Evolutionary conservation across 345 rosid species (phyloP).

Genomic region (Pistacia atlantica): DNA sequence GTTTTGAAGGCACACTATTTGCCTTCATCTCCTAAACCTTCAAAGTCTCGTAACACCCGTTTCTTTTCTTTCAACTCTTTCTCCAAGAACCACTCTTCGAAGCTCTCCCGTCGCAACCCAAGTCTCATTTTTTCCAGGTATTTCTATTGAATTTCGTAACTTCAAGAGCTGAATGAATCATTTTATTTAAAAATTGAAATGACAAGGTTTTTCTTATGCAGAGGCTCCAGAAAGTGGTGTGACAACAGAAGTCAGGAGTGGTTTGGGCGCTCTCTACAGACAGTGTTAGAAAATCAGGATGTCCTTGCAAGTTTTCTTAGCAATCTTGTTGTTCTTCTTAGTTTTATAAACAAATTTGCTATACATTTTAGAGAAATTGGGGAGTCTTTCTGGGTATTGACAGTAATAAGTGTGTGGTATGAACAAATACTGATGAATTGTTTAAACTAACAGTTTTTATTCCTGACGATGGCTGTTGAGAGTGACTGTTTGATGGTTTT

Average conservation of each 20-base stretch:
- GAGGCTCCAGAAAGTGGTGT: slow-evolving; percentile 21
- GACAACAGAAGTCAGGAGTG: slow-evolving; percentile 16
- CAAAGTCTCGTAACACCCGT: slow-evolving; percentile 20
- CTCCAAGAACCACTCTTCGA: slow-evolving; percentile 22
- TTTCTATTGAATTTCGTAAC: not conserved
- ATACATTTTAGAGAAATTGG: not conserved
- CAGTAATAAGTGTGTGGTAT: not conserved
- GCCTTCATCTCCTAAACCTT: slow-evolving; percentile 37
- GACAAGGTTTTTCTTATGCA: slow-evolving; percentile 1
- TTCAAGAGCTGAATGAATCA: not conserved
- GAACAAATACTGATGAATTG: too few species aligned
- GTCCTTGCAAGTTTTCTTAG: not conserved
- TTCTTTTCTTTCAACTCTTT: slow-evolving; percentile 29
- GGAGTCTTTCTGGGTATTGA: not conserved
- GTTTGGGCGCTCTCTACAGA: slow-evolving; percentile 13
- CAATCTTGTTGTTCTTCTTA: slow-evolving; percentile 1
- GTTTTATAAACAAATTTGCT: not conserved
- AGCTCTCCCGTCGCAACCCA: slow-evolving; percentile 27
- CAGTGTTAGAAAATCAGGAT: not conserved
- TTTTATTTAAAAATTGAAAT: not conserved
- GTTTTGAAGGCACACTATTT: slow-evolving; percentile 36
- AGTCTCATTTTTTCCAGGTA: slow-evolving; percentile 41
- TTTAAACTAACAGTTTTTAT: not conserved
- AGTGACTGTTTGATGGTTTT: not conserved
- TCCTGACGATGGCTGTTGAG: not conserved